These are phyloP conservation scores for Leucoagaricus sp. DNA, from an alignment of 1,284 basidiomycete species.

Conservation along the genomic window DNA sequence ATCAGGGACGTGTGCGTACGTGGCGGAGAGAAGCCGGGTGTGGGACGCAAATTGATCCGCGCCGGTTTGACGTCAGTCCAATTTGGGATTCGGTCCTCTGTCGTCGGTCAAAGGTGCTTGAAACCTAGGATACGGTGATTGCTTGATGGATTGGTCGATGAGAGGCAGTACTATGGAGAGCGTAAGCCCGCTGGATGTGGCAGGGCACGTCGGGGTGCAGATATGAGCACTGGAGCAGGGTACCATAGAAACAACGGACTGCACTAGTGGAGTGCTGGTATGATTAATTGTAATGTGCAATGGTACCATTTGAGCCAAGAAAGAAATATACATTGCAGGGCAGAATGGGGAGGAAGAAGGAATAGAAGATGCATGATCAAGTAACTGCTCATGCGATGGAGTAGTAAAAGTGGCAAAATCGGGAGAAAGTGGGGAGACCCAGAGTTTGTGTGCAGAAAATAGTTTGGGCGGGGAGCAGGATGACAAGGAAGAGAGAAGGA, in stretches of 20 bases:
- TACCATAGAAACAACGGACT: slow-evolving; percentile 6
- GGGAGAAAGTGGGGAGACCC: neutral
- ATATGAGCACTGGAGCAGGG: neutral
- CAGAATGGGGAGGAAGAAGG: neutral
- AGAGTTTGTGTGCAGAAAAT: neutral
- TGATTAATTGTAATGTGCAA: no score
- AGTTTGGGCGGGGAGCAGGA: slow-evolving; percentile 1
- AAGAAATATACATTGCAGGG: no score
- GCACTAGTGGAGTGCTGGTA: no score
- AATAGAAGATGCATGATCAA: neutral
- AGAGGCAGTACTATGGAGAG: no score
- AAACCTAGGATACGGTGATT: neutral
- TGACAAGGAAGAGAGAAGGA: neutral
- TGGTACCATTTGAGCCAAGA: no score
- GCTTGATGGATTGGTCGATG: neutral
- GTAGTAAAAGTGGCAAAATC: neutral
- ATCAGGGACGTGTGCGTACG: slow-evolving; percentile 9
- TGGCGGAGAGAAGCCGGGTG: neutral
- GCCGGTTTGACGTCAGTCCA: neutral
- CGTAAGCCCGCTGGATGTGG: no score
- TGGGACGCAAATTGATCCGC: slow-evolving; percentile 2
- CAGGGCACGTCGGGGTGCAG: neutral
- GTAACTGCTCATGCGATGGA: neutral
- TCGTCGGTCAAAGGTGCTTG: neutral
- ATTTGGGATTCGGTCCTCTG: neutral